phyloP scores from a whole-genome alignment of 768 basidiomycete species.

The Lactarius indigo region DNA sequence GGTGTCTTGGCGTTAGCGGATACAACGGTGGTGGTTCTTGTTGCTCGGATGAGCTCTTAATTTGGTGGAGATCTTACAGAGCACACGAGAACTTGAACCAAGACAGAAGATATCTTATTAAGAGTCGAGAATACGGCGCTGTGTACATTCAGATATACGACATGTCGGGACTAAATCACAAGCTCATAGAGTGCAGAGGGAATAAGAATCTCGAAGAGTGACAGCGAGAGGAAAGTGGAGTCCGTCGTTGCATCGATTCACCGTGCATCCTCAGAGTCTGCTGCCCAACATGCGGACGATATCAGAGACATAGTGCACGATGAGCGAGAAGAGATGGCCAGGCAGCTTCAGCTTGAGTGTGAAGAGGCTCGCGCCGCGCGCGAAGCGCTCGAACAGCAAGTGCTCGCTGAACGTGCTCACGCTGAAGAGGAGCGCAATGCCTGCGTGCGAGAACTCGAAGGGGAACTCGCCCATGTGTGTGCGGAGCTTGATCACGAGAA shows the following conservation, averaged over 20 bases:
- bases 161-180: too few relatives aligned
- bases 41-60: too few relatives aligned
- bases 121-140: too few relatives aligned
- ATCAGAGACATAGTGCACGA: slow-evolving; percentile 42
- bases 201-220: too few relatives aligned
- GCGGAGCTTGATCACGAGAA: slow-evolving; percentile 63
- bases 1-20: too few relatives aligned
- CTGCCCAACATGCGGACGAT: slow-evolving; percentile 52
- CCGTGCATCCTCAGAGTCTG: slow-evolving; percentile 48
- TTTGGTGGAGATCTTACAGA: too few relatives aligned
- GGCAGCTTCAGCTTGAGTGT: slow-evolving; percentile 19
- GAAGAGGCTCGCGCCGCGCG: slow-evolving; percentile 24
- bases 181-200: too few relatives aligned
- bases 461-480: slow-evolving; percentile 54
- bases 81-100: too few relatives aligned
- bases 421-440: slow-evolving; percentile 49
- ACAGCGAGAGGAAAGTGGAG: too few relatives aligned
- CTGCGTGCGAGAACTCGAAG: slow-evolving; percentile 56
- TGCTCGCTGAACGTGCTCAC: slow-evolving; percentile 15
- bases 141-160: too few relatives aligned
- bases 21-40: too few relatives aligned
- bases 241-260: slow-evolving; percentile 39
- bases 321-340: slow-evolving; percentile 26
- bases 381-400: slow-evolving; percentile 22
- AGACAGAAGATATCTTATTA: too few relatives aligned